phyloP scores from a whole-genome alignment of 2,329 filamentous ascomycete species.

The Aureobasidium sp. region DNA sequence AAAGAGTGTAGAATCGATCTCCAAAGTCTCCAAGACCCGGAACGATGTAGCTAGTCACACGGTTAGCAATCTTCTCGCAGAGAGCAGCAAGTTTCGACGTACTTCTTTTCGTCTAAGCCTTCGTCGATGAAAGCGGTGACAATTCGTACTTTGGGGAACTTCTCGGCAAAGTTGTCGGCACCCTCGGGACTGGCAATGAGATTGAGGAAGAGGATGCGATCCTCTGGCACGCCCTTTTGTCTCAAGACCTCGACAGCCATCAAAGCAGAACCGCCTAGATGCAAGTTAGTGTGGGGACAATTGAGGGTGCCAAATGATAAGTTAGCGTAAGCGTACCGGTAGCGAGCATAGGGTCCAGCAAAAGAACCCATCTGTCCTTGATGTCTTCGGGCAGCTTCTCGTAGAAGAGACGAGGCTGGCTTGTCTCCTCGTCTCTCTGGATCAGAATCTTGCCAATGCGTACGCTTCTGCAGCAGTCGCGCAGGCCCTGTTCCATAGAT shows the following conservation, averaged over 20 bases:
- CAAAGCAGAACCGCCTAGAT: conserved; percentile 78
- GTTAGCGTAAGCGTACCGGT: conserved; percentile 54
- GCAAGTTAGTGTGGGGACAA: neutral
- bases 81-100: conserved; percentile 33
- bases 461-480: conserved; percentile 96
- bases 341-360: conserved; percentile 98
- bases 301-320: conserved; percentile 21
- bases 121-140: conserved; percentile 95
- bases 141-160: conserved; percentile 81
- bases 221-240: conserved; percentile 83
- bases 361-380: conserved; percentile 80
- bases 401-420: conserved; percentile 88
- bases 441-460: conserved; percentile 98
- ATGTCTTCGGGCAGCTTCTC: conserved; percentile 96
- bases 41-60: conserved; percentile 70
- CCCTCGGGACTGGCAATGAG: conserved; percentile 95
- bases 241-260: conserved; percentile 95
- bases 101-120: conserved; percentile 98
- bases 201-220: conserved; percentile 93
- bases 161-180: conserved; percentile 77
- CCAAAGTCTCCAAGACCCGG: conserved; percentile 93
- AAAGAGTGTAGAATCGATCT: conserved; percentile 91
- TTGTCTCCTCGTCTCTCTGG: conserved; percentile 92
- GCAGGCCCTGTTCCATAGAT: conserved; percentile 93
- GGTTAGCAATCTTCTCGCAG: conserved; percentile 26